Evolutionary conservation across 805 yeast genomes (phyloP), one percentile per base, ranked within the genome.

Genomic region (Ogataea salicorniae): DNA sequence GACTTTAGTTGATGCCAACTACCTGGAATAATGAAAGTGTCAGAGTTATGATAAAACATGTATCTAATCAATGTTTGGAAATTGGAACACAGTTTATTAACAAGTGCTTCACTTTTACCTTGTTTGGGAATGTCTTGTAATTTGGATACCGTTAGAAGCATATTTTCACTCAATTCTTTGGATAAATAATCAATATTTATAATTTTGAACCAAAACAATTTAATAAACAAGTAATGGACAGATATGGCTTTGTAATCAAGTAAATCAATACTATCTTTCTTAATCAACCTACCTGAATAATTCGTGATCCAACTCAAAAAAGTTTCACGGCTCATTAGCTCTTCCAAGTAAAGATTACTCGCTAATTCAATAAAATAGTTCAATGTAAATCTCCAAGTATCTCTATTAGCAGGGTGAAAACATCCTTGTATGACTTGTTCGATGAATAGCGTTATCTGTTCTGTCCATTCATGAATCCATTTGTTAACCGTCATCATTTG

Each of bases 401-500:
- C 63, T 48, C 62, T 71, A 51, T 42, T 42, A 9, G 39, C 38
- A 6, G 63, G n/a, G 36, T 54, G 40, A 29, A 61, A 63, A 55
- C 69, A 68, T 15, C 74, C 78, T 39, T 72, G 69, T 22, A 82
- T 70, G 23, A 76, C 70, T 52, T 73, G 73, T 51, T 76, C 80
- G 13, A 83, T 56, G 55, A 73, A 85, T 46, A 78, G 81, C 3
- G 81, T 73, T 15, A 91, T 81, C 54, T 87, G 95, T 38, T 82
- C 86, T 0, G 97, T 87, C 98, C 98, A 92, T 61, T 89, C 96
- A 48, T 79, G 79, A 17, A 84, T 71, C 89, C 97, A 84, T 42
- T 75, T 78, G 22, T 68, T 63, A 49, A 82, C 85, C n/a, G 72
- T 68, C 1, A 62, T 48, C n/a, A 50, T 57, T 6, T 49, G 58